Evolutionary conservation across 768 basidiomycete genomes (phyloP), one percentile per base, ranked within the genome.

Genomic region (Lactarius vividus): DNA sequence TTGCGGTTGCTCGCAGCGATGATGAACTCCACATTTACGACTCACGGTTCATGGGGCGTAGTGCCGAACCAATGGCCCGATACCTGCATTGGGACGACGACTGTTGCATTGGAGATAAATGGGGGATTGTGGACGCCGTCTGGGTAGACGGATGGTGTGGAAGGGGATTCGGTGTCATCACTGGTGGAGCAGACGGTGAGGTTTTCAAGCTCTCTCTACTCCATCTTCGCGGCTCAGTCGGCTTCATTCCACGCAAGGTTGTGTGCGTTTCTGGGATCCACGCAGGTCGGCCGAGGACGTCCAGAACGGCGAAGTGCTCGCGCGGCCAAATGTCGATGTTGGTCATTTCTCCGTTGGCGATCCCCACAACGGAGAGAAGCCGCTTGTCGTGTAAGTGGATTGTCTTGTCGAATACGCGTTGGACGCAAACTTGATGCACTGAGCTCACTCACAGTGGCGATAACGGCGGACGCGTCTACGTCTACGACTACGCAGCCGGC

Each of bases 271-370:
- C 49, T 70, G 70, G 70, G 64, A 70, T 35, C 55, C 63, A 10
- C 61, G 59, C n/a, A 59, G 52, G 35, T 69, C 70, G 23, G 68
- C 10, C n/a, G 60, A 70, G 46, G 69, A 65, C 44, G 35, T 59
- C 20, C 33, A 20, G 16, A 69, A 70, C 18, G 68, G 68, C 1
- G 69, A 66, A 28, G 64, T 69, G 6, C 55, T 70, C 9, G 68
- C 62, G 13, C 61, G 49, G 53, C 52, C 62, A n/a, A 42, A 66
- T 42, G 63, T 62, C 4, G 70, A 69, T 57, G 52, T 70, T 40
- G 70, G 70, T 31, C 68, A 70, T 26, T 70, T 70, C 55, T 69
- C 70, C 15, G 56, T 70, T 20, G 70, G 68, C 35, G 68, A 70
- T 39, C 63, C 54, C 23, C 53, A 29, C 29, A 62, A 13, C 2